These are phyloP conservation scores for Erodium trifolium DNA, from an alignment of 441 rosid species.

Conservation along the genomic window DNA sequence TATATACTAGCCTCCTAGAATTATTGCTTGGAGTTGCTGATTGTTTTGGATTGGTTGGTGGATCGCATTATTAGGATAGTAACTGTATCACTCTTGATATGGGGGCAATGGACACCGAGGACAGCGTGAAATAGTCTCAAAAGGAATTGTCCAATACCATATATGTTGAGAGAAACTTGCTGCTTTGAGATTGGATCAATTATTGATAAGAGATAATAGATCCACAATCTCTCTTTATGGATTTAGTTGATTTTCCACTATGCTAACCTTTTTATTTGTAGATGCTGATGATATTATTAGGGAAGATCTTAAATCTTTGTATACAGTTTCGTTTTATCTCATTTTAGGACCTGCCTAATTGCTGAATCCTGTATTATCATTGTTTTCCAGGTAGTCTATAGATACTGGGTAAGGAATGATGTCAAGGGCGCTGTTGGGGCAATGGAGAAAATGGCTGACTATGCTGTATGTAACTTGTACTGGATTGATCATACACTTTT, in stretches of 20 bases:
- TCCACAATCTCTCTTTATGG: background rate
- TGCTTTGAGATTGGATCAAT: background rate
- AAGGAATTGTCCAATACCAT: background rate
- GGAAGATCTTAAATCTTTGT: background rate
- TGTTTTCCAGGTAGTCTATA: slow-evolving; percentile 56
- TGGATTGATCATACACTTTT: background rate
- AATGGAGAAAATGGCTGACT: slow-evolving; percentile 91
- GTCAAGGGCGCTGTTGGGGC: slow-evolving; percentile 62
- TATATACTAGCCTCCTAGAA: background rate
- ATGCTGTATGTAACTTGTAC: slow-evolving; percentile 46
- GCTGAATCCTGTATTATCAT: slow-evolving; percentile 21
- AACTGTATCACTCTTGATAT: background rate
- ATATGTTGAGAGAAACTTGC: background rate
- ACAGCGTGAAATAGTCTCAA: background rate
- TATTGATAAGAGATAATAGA: background rate
- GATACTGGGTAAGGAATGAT: slow-evolving; percentile 86
- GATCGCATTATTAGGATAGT: background rate
- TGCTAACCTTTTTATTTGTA: background rate
- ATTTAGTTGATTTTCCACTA: background rate
- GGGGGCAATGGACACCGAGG: background rate
- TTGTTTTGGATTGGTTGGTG: background rate
- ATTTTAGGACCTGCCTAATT: slow-evolving; percentile 11
- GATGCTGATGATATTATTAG: background rate
- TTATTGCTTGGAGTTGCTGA: background rate
- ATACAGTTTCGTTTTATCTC: background rate